Evolutionary conservation across 768 basidiomycete species (phyloP).

Genomic region (Pleurotus salmoneostramineus): DNA sequence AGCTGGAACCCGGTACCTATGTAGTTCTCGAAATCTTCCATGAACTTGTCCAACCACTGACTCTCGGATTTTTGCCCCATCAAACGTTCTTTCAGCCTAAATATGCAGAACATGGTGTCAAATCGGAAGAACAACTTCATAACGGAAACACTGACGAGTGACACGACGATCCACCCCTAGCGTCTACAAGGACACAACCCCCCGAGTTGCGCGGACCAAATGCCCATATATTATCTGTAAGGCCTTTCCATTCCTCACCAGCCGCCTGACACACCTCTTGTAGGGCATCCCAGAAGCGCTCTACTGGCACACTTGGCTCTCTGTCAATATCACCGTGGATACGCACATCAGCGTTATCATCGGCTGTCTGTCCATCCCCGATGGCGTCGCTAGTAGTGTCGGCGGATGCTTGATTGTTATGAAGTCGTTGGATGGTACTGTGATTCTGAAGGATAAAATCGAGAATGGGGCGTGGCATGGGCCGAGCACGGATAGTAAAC

Average conservation of each 20-base stretch:
- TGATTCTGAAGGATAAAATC: conserved; percentile 79
- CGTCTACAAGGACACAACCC: conserved; percentile 82
- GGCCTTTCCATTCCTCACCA: conserved; percentile 83
- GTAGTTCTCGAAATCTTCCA: conserved; percentile 68
- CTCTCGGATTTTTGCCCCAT: conserved; percentile 32
- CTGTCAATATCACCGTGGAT: conserved; percentile 56
- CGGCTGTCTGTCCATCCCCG: conserved; percentile 15
- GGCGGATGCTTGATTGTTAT: conserved; percentile 29
- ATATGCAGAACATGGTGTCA: background rate
- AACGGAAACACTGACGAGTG: conserved; percentile 46
- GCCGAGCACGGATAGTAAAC: conserved; percentile 80
- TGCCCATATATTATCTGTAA: conserved; percentile 77
- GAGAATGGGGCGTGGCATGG: conserved; percentile 68
- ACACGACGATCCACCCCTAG: conserved; percentile 38
- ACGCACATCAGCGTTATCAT: conserved; percentile 35
- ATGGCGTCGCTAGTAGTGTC: conserved; percentile 26
- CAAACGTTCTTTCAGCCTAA: conserved; percentile 51
- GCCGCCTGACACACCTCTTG: conserved; percentile 58
- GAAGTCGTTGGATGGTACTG: conserved; percentile 55
- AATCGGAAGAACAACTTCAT: conserved; percentile 12
- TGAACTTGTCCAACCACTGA: conserved; percentile 29
- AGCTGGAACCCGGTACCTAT: conserved; percentile 95
- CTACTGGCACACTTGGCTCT: conserved; percentile 61
- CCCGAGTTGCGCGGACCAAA: conserved; percentile 90
- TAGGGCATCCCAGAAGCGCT: conserved; percentile 79